Percentiles rank a stretch among this genome's conserved stretches.
These are phyloP conservation scores for Sporopachydermia quercuum DNA, from an alignment of 805 yeast genomes.

Conservation along the genomic window DNA sequence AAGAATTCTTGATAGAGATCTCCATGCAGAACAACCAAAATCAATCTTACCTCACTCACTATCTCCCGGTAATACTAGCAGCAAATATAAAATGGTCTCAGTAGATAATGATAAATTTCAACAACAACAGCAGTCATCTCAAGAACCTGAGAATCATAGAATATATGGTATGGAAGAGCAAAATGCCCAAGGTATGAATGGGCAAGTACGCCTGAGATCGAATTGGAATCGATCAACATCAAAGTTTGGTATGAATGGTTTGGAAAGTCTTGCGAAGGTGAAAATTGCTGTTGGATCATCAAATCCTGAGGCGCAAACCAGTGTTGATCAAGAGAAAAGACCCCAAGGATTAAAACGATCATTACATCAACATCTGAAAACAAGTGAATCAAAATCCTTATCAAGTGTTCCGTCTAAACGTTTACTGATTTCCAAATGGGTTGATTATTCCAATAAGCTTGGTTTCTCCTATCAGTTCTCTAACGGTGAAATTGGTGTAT, in stretches of 20 bases:
- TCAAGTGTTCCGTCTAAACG: constrained; percentile 28
- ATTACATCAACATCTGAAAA: constrained; percentile 20
- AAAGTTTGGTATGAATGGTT: constrained; percentile 16
- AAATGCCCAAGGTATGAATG: constrained; percentile 12
- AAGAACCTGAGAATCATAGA: neutral
- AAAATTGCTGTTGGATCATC: neutral
- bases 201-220: constrained; percentile 24
- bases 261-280: constrained; percentile 10
- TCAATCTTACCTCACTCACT: constrained; percentile 73
- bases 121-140: neutral
- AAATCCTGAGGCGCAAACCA: constrained; percentile 2
- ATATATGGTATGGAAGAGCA: constrained; percentile 8
- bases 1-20: constrained; percentile 52
- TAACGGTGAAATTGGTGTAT: constrained; percentile 79
- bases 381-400: constrained; percentile 5
- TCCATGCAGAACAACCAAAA: constrained; percentile 52
- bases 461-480: constrained; percentile 90
- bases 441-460: constrained; percentile 89
- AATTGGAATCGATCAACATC: constrained; percentile 23
- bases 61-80: constrained; percentile 84
- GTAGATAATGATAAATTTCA: constrained; percentile 9
- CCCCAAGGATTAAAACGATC: constrained; percentile 4
- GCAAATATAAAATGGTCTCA: constrained; percentile 46
- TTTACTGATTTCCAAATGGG: constrained; percentile 85
- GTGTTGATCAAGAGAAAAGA: constrained; percentile 2